These are phyloP conservation scores for Physcia stellaris DNA, from an alignment of 495 filamentous ascomycete genomes.

Conservation along the genomic window DNA sequence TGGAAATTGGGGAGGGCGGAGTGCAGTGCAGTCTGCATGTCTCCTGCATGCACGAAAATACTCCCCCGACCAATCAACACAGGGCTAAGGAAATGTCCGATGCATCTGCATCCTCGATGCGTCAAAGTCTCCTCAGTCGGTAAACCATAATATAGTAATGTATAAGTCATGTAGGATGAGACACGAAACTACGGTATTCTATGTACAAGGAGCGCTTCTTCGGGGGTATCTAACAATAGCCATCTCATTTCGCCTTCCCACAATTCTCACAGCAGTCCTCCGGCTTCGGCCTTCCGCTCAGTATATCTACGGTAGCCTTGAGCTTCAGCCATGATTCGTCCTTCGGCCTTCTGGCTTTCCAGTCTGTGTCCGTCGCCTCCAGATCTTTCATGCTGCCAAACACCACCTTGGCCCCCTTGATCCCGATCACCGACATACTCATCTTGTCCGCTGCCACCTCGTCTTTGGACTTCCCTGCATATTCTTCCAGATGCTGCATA, in stretches of 20 bases:
- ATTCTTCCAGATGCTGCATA: slow-evolving; percentile 76
- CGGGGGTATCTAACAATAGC: neutral
- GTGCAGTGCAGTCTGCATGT: neutral
- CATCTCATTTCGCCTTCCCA: slow-evolving; percentile 8
- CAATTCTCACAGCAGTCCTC: slow-evolving; percentile 14
- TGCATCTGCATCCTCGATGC: neutral
- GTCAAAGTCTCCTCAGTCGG: neutral
- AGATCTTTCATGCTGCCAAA: slow-evolving; percentile 67
- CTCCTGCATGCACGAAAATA: neutral
- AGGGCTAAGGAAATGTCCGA: neutral
- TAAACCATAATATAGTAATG: neutral
- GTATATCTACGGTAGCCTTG: slow-evolving; percentile 68
- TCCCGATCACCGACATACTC: slow-evolving; percentile 74
- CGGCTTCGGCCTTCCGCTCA: slow-evolving; percentile 53
- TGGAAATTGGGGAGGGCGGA: neutral
- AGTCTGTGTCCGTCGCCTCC: slow-evolving; percentile 83
- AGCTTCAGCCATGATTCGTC: slow-evolving; percentile 73
- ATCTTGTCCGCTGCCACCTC: slow-evolving; percentile 55
- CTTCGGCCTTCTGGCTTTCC: slow-evolving; percentile 75
- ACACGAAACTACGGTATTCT: neutral
- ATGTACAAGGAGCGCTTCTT: neutral
- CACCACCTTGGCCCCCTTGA: slow-evolving; percentile 76
- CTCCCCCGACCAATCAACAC: neutral
- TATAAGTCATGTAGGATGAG: neutral
- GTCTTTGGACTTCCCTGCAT: slow-evolving; percentile 48